Evolutionary conservation across 352 stramenopile genomes (phyloP).

Genomic region (Phytopythium boreale): DNA sequence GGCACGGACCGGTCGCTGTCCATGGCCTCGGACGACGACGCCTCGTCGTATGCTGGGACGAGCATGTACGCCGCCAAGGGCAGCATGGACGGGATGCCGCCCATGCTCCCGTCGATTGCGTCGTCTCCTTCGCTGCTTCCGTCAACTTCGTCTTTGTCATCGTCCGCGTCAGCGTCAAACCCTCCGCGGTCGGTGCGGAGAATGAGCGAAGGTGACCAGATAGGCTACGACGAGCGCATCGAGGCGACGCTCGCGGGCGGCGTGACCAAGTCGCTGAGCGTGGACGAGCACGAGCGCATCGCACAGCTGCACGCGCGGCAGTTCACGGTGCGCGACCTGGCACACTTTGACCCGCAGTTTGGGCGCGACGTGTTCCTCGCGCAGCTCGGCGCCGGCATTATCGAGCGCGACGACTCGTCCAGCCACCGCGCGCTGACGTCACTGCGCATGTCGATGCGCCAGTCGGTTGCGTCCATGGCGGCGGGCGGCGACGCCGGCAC

Average conservation of each 20-base stretch:
- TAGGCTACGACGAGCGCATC: conserved; percentile 65
- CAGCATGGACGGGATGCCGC: conserved; percentile 28
- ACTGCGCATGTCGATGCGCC: conserved; percentile 44
- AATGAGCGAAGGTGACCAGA: conserved; percentile 41
- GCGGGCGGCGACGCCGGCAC: background rate
- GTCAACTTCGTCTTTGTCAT: background rate
- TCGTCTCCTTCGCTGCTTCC: conserved; percentile 3
- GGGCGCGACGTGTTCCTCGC: conserved; percentile 69
- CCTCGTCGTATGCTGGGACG: background rate
- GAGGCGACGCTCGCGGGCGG: conserved; percentile 56
- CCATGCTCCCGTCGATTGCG: conserved; percentile 3
- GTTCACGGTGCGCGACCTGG: conserved; percentile 69
- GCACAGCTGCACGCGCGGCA: conserved; percentile 20
- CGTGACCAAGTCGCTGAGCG: conserved; percentile 45
- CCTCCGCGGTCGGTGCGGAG: conserved; percentile 23
- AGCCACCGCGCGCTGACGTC: conserved; percentile 71
- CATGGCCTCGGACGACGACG: conserved; percentile 54
- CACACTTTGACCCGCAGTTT: conserved; percentile 67
- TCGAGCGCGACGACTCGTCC: conserved; percentile 59
- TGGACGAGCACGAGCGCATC: conserved; percentile 30
- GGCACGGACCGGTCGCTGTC: conserved; percentile 64
- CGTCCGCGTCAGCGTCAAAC: background rate
- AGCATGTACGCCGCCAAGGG: conserved; percentile 12
- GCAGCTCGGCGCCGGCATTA: conserved; percentile 52
- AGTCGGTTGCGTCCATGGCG: conserved; percentile 15